Conservation (phyloP, 805 yeast genomes). For the Metschnikowia drakensbergensis region DNA sequence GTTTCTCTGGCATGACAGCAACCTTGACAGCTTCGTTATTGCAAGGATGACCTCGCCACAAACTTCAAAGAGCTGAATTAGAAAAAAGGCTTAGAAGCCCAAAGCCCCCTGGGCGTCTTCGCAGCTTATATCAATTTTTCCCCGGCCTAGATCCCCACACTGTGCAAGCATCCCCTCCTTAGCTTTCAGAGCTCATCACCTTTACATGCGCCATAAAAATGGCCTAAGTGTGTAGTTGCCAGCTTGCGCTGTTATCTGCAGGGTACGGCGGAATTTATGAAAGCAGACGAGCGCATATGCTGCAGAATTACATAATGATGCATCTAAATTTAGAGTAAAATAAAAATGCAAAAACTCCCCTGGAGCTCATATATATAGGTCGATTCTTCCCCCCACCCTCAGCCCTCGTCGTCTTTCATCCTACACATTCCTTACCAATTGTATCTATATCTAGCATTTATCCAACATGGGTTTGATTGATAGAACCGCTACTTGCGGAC, state of each 20-base stretch:
- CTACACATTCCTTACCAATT: neutral
- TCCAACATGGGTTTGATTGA: constrained; percentile 11
- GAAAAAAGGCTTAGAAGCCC: too few relatives aligned
- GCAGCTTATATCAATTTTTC: neutral
- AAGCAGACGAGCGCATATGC: neutral
- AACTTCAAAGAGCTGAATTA: neutral
- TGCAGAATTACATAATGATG: constrained; percentile 9
- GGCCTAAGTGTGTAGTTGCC: neutral
- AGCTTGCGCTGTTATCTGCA: neutral
- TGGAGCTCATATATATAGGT: constrained; percentile 3
- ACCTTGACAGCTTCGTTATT: neutral
- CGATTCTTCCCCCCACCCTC: neutral
- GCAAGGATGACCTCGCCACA: neutral
- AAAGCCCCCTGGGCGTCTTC: too few relatives aligned
- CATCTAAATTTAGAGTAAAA: constrained; percentile 4
- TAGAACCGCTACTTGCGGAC: constrained; percentile 19
- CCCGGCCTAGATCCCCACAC: constrained; percentile 1
- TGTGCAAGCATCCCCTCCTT: neutral
- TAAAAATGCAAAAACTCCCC: neutral
- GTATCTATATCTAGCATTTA: neutral
- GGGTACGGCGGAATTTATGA: neutral
- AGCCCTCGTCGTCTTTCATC: neutral
- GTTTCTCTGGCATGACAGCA: constrained; percentile 3
- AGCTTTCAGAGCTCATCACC: constrained; percentile 3
- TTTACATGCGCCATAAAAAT: constrained; percentile 2